Evolutionary conservation across 148 eudicot genomes (phyloP).

Genomic region (Heliamphora exappendiculata): DNA sequence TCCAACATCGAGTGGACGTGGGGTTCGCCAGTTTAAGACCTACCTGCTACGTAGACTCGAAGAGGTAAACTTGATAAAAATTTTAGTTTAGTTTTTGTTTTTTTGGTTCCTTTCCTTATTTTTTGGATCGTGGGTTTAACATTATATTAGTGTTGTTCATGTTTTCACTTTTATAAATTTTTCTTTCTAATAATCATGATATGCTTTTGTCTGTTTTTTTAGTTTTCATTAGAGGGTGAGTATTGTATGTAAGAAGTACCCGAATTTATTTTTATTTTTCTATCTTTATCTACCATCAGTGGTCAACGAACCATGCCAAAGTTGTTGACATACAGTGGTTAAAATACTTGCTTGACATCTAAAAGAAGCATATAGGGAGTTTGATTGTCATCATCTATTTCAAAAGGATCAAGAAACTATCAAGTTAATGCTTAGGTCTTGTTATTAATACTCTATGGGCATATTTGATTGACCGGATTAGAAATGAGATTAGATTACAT

Average conservation of each 20-base stretch:
- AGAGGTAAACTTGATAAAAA: conserved; percentile 39
- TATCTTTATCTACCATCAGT: background rate
- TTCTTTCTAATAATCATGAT: background rate
- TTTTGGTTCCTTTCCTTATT: background rate
- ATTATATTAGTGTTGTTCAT: background rate
- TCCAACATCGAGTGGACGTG: conserved; percentile 76
- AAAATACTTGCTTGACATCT: background rate
- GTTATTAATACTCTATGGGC: background rate
- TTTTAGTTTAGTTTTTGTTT: conserved; percentile 1
- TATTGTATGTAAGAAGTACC: background rate
- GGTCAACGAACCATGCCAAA: background rate
- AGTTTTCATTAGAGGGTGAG: background rate
- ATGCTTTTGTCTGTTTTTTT: background rate
- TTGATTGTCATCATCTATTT: background rate
- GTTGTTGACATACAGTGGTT: conserved; percentile 1
- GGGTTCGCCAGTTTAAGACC: conserved; percentile 98
- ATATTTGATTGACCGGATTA: too few species aligned
- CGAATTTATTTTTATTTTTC: background rate
- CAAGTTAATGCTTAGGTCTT: background rate
- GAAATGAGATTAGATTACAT: too few species aligned
- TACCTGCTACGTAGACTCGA: conserved; percentile 76
- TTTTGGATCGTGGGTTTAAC: background rate
- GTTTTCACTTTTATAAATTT: background rate
- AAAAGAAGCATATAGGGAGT: background rate
- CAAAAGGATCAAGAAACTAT: background rate